Percentiles rank a stretch among this genome's conserved stretches.
These are phyloP conservation scores for Backusella luteola DNA, from an alignment of 192 early-diverging fungal genomes.

Conservation along the genomic window DNA sequence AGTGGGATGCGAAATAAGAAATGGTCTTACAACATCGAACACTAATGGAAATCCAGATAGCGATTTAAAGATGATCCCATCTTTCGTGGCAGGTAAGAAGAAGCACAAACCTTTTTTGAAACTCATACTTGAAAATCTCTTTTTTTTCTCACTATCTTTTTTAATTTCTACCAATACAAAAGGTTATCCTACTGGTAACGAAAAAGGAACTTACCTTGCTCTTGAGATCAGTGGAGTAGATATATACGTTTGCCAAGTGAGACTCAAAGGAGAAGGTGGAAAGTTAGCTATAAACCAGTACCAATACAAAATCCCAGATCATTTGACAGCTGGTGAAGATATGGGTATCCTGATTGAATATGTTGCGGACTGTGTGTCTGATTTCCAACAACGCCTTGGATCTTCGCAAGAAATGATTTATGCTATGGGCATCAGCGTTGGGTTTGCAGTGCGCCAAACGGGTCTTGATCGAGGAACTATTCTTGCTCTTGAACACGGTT, in stretches of 20 bases:
- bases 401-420: conserved; percentile 10
- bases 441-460: conserved; percentile 51
- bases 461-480: conserved; percentile 58
- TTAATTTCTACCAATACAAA: conserved; percentile 45
- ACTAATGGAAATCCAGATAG: conserved; percentile 17
- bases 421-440: conserved; percentile 65
- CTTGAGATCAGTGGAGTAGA: conserved; percentile 94
- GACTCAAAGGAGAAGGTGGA: conserved; percentile 73
- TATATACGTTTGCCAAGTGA: conserved; percentile 85
- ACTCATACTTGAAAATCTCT: background rate
- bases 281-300: conserved; percentile 74
- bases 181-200: conserved; percentile 79
- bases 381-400: conserved; percentile 43
- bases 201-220: conserved; percentile 84
- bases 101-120: background rate
- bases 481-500: conserved; percentile 81
- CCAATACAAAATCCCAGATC: conserved; percentile 70
- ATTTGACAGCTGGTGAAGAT: conserved; percentile 53
- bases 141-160: background rate
- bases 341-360: conserved; percentile 69
- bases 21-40: conserved; percentile 41
- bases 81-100: conserved; percentile 69
- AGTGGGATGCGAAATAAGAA: conserved; percentile 50
- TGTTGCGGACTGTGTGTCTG: conserved; percentile 60
- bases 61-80: conserved; percentile 81